Percentiles rank a stretch among this genome's conserved stretches.
Evolutionary conservation across 176 grass and related monocot species (phyloP).

Genomic region (Puccinellia tenuiflora): DNA sequence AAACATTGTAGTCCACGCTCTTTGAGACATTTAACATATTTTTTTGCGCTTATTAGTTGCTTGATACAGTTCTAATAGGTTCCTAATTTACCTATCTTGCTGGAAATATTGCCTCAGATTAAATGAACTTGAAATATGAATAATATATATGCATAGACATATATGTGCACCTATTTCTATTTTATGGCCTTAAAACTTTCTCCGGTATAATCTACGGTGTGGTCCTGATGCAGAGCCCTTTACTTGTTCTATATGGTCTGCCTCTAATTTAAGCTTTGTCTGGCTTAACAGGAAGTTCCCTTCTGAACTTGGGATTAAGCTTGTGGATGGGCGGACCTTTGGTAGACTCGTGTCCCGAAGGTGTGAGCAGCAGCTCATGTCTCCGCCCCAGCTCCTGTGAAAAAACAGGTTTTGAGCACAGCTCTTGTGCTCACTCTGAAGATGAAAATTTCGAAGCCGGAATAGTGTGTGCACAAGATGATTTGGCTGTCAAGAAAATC

Average conservation of each 20-base stretch:
- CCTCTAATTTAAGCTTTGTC: not conserved
- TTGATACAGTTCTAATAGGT: not conserved
- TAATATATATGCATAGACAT: not conserved
- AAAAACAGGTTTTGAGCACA: conserved; percentile 31
- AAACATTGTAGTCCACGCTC: not conserved
- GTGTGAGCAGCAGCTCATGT: conserved; percentile 44
- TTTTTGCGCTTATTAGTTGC: not conserved
- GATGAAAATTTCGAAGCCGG: conserved; percentile 23
- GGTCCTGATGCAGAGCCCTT: not conserved
- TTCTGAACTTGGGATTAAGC: conserved; percentile 19
- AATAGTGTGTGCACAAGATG: conserved; percentile 30
- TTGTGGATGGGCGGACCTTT: conserved; percentile 70
- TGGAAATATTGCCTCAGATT: not conserved
- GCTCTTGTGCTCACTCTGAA: conserved; percentile 33
- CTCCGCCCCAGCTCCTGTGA: conserved; percentile 33
- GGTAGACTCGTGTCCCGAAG: conserved; percentile 19
- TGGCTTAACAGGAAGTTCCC: conserved; percentile 17
- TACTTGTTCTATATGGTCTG: not conserved
- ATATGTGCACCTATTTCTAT: not conserved
- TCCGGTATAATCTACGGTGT: not conserved
- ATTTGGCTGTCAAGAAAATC: conserved; percentile 40
- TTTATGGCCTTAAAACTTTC: not conserved
- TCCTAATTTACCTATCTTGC: not conserved
- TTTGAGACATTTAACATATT: not conserved
- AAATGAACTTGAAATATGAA: not conserved